phyloP scores from a whole-genome alignment of 768 basidiomycete species.

The Polyporus arcularius region DNA sequence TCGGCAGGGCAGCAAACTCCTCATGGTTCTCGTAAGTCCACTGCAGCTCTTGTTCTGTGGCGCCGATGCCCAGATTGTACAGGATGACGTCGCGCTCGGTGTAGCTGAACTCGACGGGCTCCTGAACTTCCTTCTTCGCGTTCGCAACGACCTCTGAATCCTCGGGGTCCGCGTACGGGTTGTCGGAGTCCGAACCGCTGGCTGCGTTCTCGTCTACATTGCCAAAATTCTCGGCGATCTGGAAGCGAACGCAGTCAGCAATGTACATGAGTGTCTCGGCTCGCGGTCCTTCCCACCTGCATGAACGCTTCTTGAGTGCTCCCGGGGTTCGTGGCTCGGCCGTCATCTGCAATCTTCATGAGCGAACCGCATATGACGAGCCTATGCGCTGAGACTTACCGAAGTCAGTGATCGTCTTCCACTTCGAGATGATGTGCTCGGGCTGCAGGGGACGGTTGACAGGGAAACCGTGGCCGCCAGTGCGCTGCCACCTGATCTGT shows the following conservation, averaged over 20 bases:
- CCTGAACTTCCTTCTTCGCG: constrained; percentile 65
- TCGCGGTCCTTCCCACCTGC: constrained; percentile 45
- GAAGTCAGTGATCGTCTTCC: constrained; percentile 84
- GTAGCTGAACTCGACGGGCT: constrained; percentile 68
- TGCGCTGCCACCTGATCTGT: constrained; percentile 89
- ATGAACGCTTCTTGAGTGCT: constrained; percentile 75
- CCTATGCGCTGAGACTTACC: constrained; percentile 44
- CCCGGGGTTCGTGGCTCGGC: constrained; percentile 78
- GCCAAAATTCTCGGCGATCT: constrained; percentile 61
- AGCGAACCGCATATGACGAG: background rate
- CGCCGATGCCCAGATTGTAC: constrained; percentile 95
- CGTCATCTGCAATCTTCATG: constrained; percentile 55
- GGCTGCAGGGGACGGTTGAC: constrained; percentile 72
- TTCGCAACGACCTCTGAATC: constrained; percentile 82
- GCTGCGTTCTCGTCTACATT: constrained; percentile 38
- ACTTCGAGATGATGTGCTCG: constrained; percentile 79
- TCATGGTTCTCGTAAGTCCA: constrained; percentile 92
- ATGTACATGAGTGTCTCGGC: too few species aligned
- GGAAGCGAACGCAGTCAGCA: background rate
- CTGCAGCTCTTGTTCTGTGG: constrained; percentile 87
- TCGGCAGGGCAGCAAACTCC: constrained; percentile 83
- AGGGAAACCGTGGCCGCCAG: constrained; percentile 88
- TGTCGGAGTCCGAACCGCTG: constrained; percentile 16
- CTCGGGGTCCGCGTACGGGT: constrained; percentile 70
- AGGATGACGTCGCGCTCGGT: constrained; percentile 90